Evolutionary conservation across 2,329 filamentous ascomycete genomes (phyloP).

Genomic region (Penicillium sp.): DNA sequence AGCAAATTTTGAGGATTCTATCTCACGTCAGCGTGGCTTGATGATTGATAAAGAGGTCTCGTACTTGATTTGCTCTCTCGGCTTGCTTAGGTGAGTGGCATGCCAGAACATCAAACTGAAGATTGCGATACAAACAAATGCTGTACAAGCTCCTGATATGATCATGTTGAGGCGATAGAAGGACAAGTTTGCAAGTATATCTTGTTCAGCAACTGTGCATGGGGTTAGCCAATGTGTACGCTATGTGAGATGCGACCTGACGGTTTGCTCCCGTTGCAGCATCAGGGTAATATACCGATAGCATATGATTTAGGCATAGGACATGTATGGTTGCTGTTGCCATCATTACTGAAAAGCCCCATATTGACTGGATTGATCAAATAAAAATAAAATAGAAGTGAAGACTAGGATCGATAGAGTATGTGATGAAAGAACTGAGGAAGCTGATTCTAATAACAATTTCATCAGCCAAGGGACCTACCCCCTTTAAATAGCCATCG

Average conservation of each 20-base stretch:
- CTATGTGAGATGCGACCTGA: not conserved
- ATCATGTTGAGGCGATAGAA: conserved; percentile 39
- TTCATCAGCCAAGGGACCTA: not conserved
- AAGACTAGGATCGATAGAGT: not conserved
- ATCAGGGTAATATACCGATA: not conserved
- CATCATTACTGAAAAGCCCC: not conserved
- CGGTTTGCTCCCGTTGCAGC: not conserved
- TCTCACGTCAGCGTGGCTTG: not conserved
- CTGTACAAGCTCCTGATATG: conserved; percentile 37
- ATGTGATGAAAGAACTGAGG: not conserved
- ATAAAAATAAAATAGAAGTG: no score
- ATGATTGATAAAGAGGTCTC: not conserved
- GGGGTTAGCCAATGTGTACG: not conserved
- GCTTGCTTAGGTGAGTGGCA: conserved; percentile 42
- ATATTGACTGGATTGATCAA: not conserved
- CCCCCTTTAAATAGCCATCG: not conserved
- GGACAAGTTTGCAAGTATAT: conserved; percentile 19
- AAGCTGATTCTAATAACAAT: not conserved
- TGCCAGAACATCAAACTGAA: conserved; percentile 35
- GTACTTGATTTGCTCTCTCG: conserved; percentile 45
- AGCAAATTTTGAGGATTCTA: conserved; percentile 46
- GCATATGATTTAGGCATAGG: conserved; percentile 1
- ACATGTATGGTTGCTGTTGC: not conserved
- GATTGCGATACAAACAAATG: conserved; percentile 31
- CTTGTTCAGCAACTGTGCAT: not conserved